phyloP scores from a whole-genome alignment of 1,139 yeast species.

The Geotrichum citri-aurantii region DNA sequence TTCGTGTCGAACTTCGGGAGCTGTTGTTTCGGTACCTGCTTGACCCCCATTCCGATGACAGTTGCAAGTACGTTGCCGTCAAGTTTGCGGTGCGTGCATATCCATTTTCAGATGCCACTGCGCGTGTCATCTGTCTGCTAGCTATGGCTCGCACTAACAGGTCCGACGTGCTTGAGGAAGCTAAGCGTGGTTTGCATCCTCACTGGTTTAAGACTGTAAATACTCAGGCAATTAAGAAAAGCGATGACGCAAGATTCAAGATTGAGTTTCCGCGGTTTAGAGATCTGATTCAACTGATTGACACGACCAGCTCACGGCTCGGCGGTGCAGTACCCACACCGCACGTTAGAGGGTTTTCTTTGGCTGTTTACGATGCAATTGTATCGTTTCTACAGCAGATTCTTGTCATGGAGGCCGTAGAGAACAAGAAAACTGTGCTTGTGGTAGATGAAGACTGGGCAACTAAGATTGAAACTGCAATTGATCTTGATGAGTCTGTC shows the following conservation, averaged over 20 bases:
- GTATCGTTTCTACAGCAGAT: slow-evolving; percentile 40
- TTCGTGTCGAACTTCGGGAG: slow-evolving; percentile 43
- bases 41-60: slow-evolving; percentile 27
- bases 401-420: slow-evolving; percentile 59
- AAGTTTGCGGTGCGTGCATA: slow-evolving; percentile 62
- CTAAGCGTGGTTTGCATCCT: slow-evolving; percentile 78
- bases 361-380: slow-evolving; percentile 32
- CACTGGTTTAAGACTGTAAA: slow-evolving; percentile 48
- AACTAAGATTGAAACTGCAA: slow-evolving; percentile 62
- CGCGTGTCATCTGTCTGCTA: slow-evolving; percentile 61
- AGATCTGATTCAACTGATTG: slow-evolving; percentile 22
- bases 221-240: slow-evolving; percentile 18
- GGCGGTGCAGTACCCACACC: slow-evolving; percentile 12
- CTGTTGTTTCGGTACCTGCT: slow-evolving; percentile 42
- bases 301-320: slow-evolving; percentile 4
- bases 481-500: slow-evolving; percentile 56
- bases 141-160: slow-evolving; percentile 55
- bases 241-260: slow-evolving; percentile 7
- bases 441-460: slow-evolving; percentile 73
- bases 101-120: slow-evolving; percentile 62
- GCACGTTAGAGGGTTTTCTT: slow-evolving; percentile 22
- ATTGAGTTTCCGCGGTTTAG: slow-evolving; percentile 33
- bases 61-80: slow-evolving; percentile 57
- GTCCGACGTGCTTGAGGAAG: slow-evolving; percentile 74
- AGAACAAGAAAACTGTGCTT: slow-evolving; percentile 49